These are phyloP conservation scores for Metschnikowia aberdeeniae DNA, from an alignment of 805 yeast genomes.

Conservation along the genomic window DNA sequence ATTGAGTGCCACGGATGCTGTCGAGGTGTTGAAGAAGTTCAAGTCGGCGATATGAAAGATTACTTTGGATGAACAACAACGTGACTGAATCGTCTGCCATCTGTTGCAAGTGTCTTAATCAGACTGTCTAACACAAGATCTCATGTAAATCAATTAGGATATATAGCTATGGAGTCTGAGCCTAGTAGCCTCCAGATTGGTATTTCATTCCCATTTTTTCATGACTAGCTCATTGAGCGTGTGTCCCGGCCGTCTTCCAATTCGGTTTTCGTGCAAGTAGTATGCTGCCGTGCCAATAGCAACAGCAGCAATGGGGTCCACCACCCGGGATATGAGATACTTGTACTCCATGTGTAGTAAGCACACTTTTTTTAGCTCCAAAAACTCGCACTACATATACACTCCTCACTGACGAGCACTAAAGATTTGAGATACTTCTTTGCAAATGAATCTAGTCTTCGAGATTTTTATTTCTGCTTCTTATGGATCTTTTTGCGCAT, in stretches of 20 bases:
- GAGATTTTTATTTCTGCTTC: neutral
- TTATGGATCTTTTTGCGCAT: conserved; percentile 26
- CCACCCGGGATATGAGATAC: conserved; percentile 47
- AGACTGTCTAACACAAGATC: too few species aligned
- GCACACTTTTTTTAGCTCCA: neutral
- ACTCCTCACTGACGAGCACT: neutral
- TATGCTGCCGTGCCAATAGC: conserved; percentile 60
- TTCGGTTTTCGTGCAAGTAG: conserved; percentile 57
- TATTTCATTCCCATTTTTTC: neutral
- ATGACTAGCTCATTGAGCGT: conserved; percentile 46
- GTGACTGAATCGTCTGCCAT: too few species aligned
- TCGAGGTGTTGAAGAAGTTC: conserved; percentile 27
- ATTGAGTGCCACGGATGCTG: conserved; percentile 23
- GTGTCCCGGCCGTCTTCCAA: conserved; percentile 57
- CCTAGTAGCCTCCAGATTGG: neutral
- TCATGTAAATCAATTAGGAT: neutral
- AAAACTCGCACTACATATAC: neutral
- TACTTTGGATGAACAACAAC: too few species aligned
- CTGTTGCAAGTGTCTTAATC: too few species aligned
- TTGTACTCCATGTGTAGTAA: conserved; percentile 34
- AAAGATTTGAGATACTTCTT: too few species aligned
- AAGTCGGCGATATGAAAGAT: conserved; percentile 3
- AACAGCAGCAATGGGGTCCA: conserved; percentile 65
- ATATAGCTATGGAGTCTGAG: neutral
- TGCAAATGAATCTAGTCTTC: too few species aligned